Evolutionary conservation across 2,329 filamentous ascomycete species (phyloP).

Genomic region (Cadophora sp.): DNA sequence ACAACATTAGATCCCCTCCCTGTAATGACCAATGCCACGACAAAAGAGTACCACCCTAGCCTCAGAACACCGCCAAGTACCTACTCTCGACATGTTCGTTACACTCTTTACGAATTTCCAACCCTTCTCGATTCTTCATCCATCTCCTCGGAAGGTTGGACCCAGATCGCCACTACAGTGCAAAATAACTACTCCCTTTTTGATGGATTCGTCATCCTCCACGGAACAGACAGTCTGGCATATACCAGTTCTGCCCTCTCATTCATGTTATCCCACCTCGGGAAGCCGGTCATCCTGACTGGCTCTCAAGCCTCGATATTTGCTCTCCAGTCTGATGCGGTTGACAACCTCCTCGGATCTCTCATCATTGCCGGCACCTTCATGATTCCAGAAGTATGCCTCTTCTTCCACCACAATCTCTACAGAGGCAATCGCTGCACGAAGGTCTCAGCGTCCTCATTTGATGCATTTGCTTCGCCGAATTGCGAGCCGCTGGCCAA

Average conservation of each 20-base stretch:
- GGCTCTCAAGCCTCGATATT: conserved; percentile 71
- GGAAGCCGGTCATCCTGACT: conserved; percentile 75
- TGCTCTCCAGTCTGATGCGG: conserved; percentile 73
- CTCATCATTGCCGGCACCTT: conserved; percentile 76
- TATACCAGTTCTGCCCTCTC: conserved; percentile 75
- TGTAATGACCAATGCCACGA: conserved; percentile 38
- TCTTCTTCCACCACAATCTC: conserved; percentile 76
- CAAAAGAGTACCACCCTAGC: conserved; percentile 39
- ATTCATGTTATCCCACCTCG: conserved; percentile 76
- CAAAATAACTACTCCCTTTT: conserved; percentile 71
- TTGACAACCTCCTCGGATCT: conserved; percentile 73
- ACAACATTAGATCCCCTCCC: conserved; percentile 41
- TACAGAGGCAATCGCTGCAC: conserved; percentile 73
- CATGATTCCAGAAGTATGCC: conserved; percentile 76
- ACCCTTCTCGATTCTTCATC: conserved; percentile 73
- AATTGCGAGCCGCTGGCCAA: conserved; percentile 70
- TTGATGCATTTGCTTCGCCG: conserved; percentile 72
- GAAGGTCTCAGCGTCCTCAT: conserved; percentile 72
- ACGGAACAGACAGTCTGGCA: conserved; percentile 73
- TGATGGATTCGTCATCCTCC: conserved; percentile 75
- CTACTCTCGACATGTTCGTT: conserved; percentile 69
- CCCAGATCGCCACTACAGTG: conserved; percentile 65
- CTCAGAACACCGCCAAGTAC: conserved; percentile 65
- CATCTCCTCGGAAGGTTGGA: conserved; percentile 75
- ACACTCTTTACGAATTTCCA: conserved; percentile 73